A percentile compares a stretch with the other conserved stretches of the same genome.
phyloP scores from a whole-genome alignment of 1,284 basidiomycete species.

The Chiua sp. region DNA sequence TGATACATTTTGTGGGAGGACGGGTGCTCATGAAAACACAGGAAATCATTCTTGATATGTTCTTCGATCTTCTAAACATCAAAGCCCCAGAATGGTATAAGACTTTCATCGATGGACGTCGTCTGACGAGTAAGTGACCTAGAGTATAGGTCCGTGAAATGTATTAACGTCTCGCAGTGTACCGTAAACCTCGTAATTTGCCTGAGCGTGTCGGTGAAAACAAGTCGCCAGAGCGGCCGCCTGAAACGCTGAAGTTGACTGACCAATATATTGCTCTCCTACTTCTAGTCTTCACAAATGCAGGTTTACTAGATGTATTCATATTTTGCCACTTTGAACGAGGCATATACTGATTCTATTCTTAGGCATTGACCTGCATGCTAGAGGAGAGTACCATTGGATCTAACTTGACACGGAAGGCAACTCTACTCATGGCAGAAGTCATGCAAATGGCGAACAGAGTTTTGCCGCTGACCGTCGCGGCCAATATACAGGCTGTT shows the following conservation, averaged over 20 bases:
- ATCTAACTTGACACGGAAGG: constrained; percentile 80
- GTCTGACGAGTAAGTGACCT: constrained; percentile 75
- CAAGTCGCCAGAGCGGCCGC: constrained; percentile 49
- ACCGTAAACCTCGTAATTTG: constrained; percentile 59
- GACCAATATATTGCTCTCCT: constrained; percentile 96
- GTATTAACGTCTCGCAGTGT: constrained; percentile 54
- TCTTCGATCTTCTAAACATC: constrained; percentile 94
- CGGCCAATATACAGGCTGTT: constrained; percentile 86
- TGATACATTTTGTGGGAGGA: neutral
- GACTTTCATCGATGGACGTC: constrained; percentile 86
- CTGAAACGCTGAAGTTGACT: constrained; percentile 79
- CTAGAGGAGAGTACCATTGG: constrained; percentile 79
- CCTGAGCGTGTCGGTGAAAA: constrained; percentile 41
- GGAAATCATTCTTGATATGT: constrained; percentile 93
- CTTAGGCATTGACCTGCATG: constrained; percentile 82
- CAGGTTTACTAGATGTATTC: constrained; percentile 85
- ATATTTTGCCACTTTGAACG: neutral
- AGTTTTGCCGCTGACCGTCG: constrained; percentile 84
- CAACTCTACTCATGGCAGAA: constrained; percentile 92
- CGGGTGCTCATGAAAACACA: constrained; percentile 39
- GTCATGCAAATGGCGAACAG: constrained; percentile 88
- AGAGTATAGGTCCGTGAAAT: neutral
- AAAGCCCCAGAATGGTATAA: constrained; percentile 90
- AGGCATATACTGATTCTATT: constrained; percentile 3
- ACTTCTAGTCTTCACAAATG: constrained; percentile 85